These are phyloP conservation scores for Lignosus rhinocerotis DNA, from an alignment of 1,284 basidiomycete genomes.

Conservation along the genomic window DNA sequence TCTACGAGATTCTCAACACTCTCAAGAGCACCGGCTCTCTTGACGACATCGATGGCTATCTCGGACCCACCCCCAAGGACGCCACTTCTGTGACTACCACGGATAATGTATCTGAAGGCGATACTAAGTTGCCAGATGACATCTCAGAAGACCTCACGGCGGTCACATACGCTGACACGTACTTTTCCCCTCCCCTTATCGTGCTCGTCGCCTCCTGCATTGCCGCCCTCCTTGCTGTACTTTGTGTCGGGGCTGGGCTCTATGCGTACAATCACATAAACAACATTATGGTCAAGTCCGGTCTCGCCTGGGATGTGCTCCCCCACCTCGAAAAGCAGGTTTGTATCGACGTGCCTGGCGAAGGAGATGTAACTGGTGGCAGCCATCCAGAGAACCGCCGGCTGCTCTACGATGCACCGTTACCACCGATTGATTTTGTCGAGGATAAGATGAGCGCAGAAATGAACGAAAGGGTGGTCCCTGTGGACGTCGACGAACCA, in stretches of 20 bases:
- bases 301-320: slow-evolving; percentile 37
- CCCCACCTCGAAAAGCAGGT: slow-evolving; percentile 34
- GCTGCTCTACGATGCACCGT: slow-evolving; percentile 13
- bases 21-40: slow-evolving; percentile 23
- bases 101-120: slow-evolving; percentile 12
- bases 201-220: slow-evolving; percentile 40
- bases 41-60: slow-evolving; percentile 33
- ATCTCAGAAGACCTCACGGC: slow-evolving; percentile 7
- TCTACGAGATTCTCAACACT: slow-evolving; percentile 33
- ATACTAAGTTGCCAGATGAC: not conserved
- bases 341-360: slow-evolving; percentile 14
- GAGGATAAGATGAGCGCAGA: slow-evolving; percentile 8
- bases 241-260: slow-evolving; percentile 36
- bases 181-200: slow-evolving; percentile 28
- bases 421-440: slow-evolving; percentile 6
- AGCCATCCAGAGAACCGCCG: slow-evolving; percentile 20
- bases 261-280: slow-evolving; percentile 38
- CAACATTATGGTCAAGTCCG: slow-evolving; percentile 32
- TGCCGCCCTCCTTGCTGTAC: slow-evolving; percentile 38
- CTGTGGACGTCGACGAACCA: slow-evolving; percentile 5
- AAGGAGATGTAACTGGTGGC: slow-evolving; percentile 4
- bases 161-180: slow-evolving; percentile 8
- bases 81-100: slow-evolving; percentile 7
- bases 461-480: slow-evolving; percentile 12
- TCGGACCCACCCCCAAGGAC: slow-evolving; percentile 3